These are phyloP conservation scores for Lanmaoa pseudosensibilis DNA, from an alignment of 768 basidiomycete species.

Conservation along the genomic window DNA sequence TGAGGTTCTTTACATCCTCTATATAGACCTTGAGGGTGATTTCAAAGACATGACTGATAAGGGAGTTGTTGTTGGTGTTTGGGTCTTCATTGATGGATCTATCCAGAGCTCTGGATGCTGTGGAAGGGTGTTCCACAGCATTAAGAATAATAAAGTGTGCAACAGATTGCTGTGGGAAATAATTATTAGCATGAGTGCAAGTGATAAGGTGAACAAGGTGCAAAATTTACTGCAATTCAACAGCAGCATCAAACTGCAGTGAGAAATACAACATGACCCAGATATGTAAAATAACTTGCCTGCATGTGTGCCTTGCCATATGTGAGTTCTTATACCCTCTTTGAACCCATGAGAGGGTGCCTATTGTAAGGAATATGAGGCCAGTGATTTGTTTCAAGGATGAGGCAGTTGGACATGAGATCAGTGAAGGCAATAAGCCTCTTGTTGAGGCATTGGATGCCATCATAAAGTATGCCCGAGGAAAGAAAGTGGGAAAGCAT, in stretches of 20 bases:
- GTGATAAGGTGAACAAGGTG: no score
- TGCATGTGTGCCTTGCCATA: background rate
- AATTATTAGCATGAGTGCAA: no score
- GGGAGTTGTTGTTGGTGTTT: background rate
- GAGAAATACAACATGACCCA: no score
- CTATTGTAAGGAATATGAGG: fast-evolving
- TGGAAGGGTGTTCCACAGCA: background rate
- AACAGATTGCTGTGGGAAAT: background rate
- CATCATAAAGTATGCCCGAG: background rate
- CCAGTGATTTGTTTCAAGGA: background rate
- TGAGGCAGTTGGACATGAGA: background rate
- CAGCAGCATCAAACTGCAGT: no score
- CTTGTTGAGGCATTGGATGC: background rate
- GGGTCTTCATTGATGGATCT: background rate
- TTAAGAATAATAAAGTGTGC: background rate
- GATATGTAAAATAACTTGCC: no score
- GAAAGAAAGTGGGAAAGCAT: background rate
- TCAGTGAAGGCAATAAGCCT: background rate
- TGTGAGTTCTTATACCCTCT: background rate
- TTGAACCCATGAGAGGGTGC: background rate
- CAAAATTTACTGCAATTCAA: no score
- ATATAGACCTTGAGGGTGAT: background rate
- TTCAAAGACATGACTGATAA: background rate
- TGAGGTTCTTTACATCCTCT: background rate
- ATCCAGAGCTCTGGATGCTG: background rate